Percentiles rank a stretch among this genome's conserved stretches.
phyloP scores from a whole-genome alignment of 1,284 basidiomycete species.

The Ustilago trichophora region DNA sequence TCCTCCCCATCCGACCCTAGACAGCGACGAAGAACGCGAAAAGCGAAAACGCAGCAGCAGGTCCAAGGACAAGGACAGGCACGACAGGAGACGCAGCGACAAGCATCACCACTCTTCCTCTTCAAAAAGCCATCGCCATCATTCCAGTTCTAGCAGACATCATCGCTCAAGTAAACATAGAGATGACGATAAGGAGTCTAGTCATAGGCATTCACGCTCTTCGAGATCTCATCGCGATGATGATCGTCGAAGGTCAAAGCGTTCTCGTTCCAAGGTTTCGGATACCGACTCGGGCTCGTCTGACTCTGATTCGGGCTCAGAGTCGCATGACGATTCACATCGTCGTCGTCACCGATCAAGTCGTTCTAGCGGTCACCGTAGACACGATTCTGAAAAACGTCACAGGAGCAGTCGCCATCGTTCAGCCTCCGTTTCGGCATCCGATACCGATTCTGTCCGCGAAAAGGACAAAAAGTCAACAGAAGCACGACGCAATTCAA shows the following conservation, averaged over 20 bases:
- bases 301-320: slow-evolving; percentile 9
- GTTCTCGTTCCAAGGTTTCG: slow-evolving; percentile 18
- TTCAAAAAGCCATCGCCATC: slow-evolving; percentile 21
- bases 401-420: slow-evolving; percentile 17
- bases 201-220: slow-evolving; percentile 12
- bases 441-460: slow-evolving; percentile 1
- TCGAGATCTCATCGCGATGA: slow-evolving; percentile 24
- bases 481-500: slow-evolving; percentile 1
- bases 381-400: slow-evolving; percentile 8
- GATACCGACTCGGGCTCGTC: slow-evolving; percentile 1
- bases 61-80: slow-evolving; percentile 19
- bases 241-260: slow-evolving; percentile 10
- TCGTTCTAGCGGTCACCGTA: slow-evolving; percentile 16
- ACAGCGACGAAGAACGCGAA: slow-evolving; percentile 48
- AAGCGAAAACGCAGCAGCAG: slow-evolving; percentile 28
- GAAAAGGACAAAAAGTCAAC: not conserved
- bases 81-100: slow-evolving; percentile 16
- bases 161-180: slow-evolving; percentile 20
- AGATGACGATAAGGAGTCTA: slow-evolving; percentile 18
- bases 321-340: slow-evolving; percentile 4
- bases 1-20: slow-evolving; percentile 40
- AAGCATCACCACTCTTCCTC: slow-evolving; percentile 18
- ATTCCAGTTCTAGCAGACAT: slow-evolving; percentile 15
- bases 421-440: slow-evolving; percentile 10
- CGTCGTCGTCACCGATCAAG: slow-evolving; percentile 20